Base-by-base conservation (phyloP, 768 basidiomycete genomes). In the Lactarius sp. region DNA sequence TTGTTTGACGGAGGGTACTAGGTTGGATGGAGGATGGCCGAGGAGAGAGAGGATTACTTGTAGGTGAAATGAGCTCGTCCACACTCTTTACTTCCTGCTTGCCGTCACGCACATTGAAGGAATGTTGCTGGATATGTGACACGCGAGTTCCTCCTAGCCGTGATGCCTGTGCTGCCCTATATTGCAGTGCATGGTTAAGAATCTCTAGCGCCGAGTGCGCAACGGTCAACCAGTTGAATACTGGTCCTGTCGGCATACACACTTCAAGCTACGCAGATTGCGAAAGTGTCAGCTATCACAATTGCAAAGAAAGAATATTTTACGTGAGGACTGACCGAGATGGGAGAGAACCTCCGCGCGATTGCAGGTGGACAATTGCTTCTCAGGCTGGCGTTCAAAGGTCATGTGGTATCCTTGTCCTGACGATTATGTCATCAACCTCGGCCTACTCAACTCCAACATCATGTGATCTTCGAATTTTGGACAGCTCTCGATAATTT, bases 141-240 rank as follows among this genome's bases (percentile, higher is more conserved):
- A 69, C 7, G 42, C 57, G 41, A 59, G 63, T 27, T 62, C 20
- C 7, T 37, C 61, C 57, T 80, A 81, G 8, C 31, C 56, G 62
- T 34, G 64, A 56, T n/a, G 71, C 51, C 60, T 75, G 75, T 2
- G 79, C 72, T 20, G 79, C 80, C 71, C 84, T 80, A 41, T 87
- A 80, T 41, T 79, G 80, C 4, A 84, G 84, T 39, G 85, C 87
- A 78, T 85, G 82, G 12, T 80, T 76, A 41, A 87, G 71, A 59
- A 92, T 84, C 60, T 87, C 83, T 58, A 79, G 76, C 20, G 82
- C 74, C 14, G 86, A 82, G 62, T 83, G 80, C 52, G 82, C 75
- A 36, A 88, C 87, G 70, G 86, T 87, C 60, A 88, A 72, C 83
- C 85, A 87, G 77, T 86, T 87, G 75, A 81, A 90, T 13, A 80